phyloP scores from a whole-genome alignment of 805 yeast genomes.

The Cyberlindnera subsufficiens region DNA sequence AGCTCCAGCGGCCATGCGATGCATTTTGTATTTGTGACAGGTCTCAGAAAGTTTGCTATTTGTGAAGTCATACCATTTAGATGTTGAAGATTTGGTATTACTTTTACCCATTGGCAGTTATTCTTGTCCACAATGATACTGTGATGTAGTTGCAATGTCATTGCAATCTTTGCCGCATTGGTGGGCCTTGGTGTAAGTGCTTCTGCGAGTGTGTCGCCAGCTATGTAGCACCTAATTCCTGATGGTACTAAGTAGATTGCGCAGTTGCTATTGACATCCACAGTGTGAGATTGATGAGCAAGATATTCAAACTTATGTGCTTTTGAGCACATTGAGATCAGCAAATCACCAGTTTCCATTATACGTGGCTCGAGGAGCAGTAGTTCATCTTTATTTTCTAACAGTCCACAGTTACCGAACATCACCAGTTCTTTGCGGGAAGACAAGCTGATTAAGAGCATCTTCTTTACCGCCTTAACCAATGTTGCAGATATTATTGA shows the following conservation, averaged over 20 bases:
- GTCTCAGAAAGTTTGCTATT: conserved; percentile 48
- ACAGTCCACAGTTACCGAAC: conserved; percentile 42
- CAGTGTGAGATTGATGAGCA: conserved; percentile 6
- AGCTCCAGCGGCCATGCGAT: conserved; percentile 70
- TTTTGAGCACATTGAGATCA: conserved; percentile 29
- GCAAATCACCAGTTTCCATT: conserved; percentile 38
- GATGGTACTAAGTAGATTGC: conserved; percentile 50
- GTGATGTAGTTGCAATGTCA: conserved; percentile 33
- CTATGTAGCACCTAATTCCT: conserved; percentile 44
- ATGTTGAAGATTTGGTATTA: conserved; percentile 64
- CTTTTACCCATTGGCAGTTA: conserved; percentile 49
- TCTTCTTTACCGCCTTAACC: conserved; percentile 42
- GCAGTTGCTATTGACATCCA: conserved; percentile 22
- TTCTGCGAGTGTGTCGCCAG: conserved; percentile 28
- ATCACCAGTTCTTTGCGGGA: conserved; percentile 35
- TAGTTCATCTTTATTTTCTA: conserved; percentile 24
- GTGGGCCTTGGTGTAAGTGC: conserved; percentile 36
- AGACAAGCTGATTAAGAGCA: conserved; percentile 29
- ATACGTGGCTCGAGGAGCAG: conserved; percentile 44
- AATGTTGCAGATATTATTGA: conserved; percentile 38
- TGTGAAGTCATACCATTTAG: conserved; percentile 63
- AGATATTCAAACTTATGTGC: conserved; percentile 29
- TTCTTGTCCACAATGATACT: conserved; percentile 15
- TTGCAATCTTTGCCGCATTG: conserved; percentile 31
- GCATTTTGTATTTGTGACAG: conserved; percentile 46